These are phyloP conservation scores for Aspergillus ustus DNA, from an alignment of 2,329 filamentous ascomycete species.

Conservation along the genomic window DNA sequence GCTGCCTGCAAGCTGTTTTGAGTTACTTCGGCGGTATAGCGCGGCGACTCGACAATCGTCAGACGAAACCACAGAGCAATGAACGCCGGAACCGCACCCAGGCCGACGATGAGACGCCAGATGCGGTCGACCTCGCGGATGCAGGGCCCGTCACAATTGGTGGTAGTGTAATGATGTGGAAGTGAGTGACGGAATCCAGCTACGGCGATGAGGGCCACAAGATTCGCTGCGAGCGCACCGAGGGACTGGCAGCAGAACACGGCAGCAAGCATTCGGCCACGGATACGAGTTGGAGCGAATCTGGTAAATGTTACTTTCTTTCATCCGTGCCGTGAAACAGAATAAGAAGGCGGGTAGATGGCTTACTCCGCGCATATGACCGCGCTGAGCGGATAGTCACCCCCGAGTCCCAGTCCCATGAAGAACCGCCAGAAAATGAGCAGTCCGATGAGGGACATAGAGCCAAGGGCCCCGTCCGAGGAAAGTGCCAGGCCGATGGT, in stretches of 20 bases:
- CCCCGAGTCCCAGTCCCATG: slow-evolving; percentile 60
- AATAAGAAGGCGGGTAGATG: not conserved
- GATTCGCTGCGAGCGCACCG: slow-evolving; percentile 73
- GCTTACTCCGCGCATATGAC: slow-evolving; percentile 64
- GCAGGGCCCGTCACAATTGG: slow-evolving; percentile 58
- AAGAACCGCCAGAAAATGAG: slow-evolving; percentile 49
- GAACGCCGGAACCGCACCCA: slow-evolving; percentile 64
- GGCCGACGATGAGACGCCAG: slow-evolving; percentile 67
- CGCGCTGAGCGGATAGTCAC: slow-evolving; percentile 67
- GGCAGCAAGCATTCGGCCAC: slow-evolving; percentile 81
- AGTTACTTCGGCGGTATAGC: slow-evolving; percentile 64
- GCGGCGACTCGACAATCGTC: slow-evolving; percentile 65
- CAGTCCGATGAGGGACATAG: slow-evolving; percentile 45
- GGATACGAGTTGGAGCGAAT: slow-evolving; percentile 47
- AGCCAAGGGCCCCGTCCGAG: slow-evolving; percentile 42
- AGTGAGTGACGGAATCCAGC: slow-evolving; percentile 59
- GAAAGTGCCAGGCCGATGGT: slow-evolving; percentile 47
- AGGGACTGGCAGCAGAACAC: slow-evolving; percentile 87
- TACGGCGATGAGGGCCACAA: slow-evolving; percentile 75
- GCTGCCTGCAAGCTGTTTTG: slow-evolving; percentile 23
- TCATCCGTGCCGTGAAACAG: too few species aligned
- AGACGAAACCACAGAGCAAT: slow-evolving; percentile 67
- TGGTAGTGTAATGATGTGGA: slow-evolving; percentile 45
- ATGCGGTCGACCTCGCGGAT: slow-evolving; percentile 56
- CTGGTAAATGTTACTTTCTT: not conserved